Evolutionary conservation across 2,329 filamentous ascomycete species (phyloP).

Genomic region (Rhynchosporium secalis): DNA sequence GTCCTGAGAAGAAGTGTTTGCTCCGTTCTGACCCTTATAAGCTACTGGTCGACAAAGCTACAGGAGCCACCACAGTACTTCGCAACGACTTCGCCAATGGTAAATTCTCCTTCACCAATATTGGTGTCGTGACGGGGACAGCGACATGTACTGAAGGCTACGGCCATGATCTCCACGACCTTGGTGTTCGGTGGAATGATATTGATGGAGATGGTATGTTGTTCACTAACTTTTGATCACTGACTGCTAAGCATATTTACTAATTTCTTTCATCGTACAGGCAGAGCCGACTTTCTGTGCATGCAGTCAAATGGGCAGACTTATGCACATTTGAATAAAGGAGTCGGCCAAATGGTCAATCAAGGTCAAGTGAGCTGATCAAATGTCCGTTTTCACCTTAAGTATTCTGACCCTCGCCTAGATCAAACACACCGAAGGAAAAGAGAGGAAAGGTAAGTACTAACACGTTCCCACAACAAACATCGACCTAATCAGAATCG

Average conservation of each 20-base stretch:
- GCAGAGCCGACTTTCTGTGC: conserved; percentile 17
- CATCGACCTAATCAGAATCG: not conserved
- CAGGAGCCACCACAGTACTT: conserved; percentile 14
- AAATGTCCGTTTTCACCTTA: no score
- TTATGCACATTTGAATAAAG: conserved; percentile 11
- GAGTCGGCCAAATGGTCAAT: conserved; percentile 3
- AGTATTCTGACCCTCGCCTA: not conserved
- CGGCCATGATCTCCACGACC: conserved; percentile 15
- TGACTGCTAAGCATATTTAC: not conserved
- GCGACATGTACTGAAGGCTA: conserved; percentile 15
- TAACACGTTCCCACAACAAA: no score
- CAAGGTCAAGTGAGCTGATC: not conserved
- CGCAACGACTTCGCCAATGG: conserved; percentile 17
- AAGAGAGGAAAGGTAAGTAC: conserved; percentile 9
- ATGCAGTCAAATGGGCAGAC: conserved; percentile 8
- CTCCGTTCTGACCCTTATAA: not conserved
- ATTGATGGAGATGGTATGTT: conserved; percentile 15
- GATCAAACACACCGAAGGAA: conserved; percentile 16
- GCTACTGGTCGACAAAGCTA: conserved; percentile 17
- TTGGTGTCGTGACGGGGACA: conserved; percentile 6
- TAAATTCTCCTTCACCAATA: conserved; percentile 13
- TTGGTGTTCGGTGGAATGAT: conserved; percentile 15
- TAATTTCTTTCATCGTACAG: not conserved
- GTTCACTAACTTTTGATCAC: not conserved
- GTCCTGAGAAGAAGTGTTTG: not conserved